These are phyloP conservation scores for Tricholoma hemisulphureum DNA, from an alignment of 768 basidiomycete genomes.

Conservation along the genomic window DNA sequence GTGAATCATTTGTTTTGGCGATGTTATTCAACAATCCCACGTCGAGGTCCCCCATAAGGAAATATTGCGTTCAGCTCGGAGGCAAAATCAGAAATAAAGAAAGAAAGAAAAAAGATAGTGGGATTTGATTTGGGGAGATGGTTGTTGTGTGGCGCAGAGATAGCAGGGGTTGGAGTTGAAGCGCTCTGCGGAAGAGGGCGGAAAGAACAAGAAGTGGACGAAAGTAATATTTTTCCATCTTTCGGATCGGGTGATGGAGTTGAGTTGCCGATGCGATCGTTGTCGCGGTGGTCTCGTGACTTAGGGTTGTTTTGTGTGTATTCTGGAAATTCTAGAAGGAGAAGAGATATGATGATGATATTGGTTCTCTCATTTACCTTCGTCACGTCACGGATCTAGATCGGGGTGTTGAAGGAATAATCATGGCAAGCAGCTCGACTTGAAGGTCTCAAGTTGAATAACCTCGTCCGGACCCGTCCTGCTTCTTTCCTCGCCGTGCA, in stretches of 20 bases:
- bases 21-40: constrained; percentile 13
- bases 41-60: constrained; percentile 18
- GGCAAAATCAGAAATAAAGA: background rate
- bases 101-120: background rate
- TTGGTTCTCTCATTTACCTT: constrained; percentile 9
- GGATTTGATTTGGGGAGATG: background rate
- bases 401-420: constrained; percentile 19
- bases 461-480: constrained; percentile 22
- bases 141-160: background rate
- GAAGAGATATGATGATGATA: constrained; percentile 22
- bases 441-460: constrained; percentile 20
- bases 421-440: constrained; percentile 9
- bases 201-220: constrained; percentile 18
- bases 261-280: constrained; percentile 21
- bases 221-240: background rate
- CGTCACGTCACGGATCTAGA: constrained; percentile 33
- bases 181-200: constrained; percentile 16
- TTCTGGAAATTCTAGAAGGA: constrained; percentile 34
- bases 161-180: constrained; percentile 3
- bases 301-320: constrained; percentile 8
- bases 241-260: constrained; percentile 14
- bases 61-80: constrained; percentile 17
- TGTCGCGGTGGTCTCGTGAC: constrained; percentile 4
- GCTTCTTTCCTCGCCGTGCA: constrained; percentile 10
- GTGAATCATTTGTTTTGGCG: constrained; percentile 13